These are phyloP conservation scores for Arthrobotrys pseudoclavata DNA, from an alignment of 2,329 filamentous ascomycete species.

Conservation along the genomic window DNA sequence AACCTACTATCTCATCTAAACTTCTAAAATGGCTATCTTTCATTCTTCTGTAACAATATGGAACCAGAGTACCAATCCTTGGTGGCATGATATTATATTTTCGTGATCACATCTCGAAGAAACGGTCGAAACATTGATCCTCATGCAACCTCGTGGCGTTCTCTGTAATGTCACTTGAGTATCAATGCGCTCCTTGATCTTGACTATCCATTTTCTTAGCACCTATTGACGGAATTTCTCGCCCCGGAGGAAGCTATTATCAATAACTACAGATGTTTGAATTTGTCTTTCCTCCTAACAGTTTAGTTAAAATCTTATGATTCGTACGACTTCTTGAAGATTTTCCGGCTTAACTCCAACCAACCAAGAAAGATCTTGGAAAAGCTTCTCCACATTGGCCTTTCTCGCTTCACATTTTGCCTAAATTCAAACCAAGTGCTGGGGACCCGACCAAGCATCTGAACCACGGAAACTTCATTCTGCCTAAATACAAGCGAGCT, in stretches of 20 bases:
- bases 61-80: not conserved
- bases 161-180: not conserved
- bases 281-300: not conserved
- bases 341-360: constrained; percentile 18
- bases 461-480: constrained; percentile 30
- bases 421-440: constrained; percentile 22
- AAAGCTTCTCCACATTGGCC: constrained; percentile 13
- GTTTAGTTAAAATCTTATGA: not conserved
- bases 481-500: constrained; percentile 41
- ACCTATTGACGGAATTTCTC: constrained; percentile 44
- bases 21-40: not conserved
- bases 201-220: not conserved
- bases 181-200: constrained; percentile 1
- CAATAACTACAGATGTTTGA: constrained; percentile 5
- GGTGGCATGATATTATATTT: constrained; percentile 11
- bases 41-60: not conserved
- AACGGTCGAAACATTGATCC: not conserved
- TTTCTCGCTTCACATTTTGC: constrained; percentile 29
- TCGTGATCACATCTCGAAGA: constrained; percentile 1
- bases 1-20: too few relatives aligned
- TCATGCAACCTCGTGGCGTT: constrained; percentile 3
- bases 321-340: not conserved
- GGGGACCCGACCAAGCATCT: constrained; percentile 1
- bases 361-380: constrained; percentile 13
- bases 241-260: constrained; percentile 3